Conservation (phyloP, 495 filamentous ascomycete species). For the Talaromyces borbonicus region DNA sequence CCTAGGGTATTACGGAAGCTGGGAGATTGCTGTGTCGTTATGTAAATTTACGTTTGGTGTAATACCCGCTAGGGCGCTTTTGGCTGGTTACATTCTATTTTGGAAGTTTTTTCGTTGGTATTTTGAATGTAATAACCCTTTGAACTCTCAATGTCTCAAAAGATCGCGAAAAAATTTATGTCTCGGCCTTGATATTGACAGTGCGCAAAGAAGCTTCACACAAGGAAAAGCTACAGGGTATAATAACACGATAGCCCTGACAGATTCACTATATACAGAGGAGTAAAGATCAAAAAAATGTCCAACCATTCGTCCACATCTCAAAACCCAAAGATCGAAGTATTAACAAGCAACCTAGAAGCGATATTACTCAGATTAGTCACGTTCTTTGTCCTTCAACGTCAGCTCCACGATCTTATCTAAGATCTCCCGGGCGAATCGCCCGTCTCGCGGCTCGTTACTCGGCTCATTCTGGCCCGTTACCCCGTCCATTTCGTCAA, state of each 20-base stretch:
- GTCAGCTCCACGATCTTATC: conserved; percentile 37
- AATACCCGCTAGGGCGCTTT: not conserved
- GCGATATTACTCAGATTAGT: too few species aligned
- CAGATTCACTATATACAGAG: not conserved
- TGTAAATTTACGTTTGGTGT: conserved; percentile 42
- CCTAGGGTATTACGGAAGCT: conserved; percentile 52
- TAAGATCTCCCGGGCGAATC: conserved; percentile 33
- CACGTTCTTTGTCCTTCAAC: conserved; percentile 19
- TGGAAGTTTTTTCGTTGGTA: not conserved
- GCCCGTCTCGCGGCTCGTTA: conserved; percentile 22
- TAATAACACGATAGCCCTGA: not conserved
- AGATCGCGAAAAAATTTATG: too few species aligned
- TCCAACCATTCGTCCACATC: too few species aligned
- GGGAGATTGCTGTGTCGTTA: conserved; percentile 66
- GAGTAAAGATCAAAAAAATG: conserved; percentile 5
- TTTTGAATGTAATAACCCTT: too few species aligned
- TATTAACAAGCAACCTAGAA: too few species aligned
- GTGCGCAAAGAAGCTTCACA: too few species aligned
- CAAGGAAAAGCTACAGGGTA: too few species aligned
- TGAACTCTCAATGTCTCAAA: too few species aligned
- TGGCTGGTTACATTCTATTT: not conserved
- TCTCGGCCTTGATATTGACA: too few species aligned
- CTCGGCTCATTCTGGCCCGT: conserved; percentile 27
- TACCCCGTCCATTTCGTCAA: conserved; percentile 54
- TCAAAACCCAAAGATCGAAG: too few species aligned